Percentiles rank a stretch among this genome's conserved stretches.
phyloP scores from a whole-genome alignment of 2,329 filamentous ascomycete species.

The Sordariomycetes sp. region DNA sequence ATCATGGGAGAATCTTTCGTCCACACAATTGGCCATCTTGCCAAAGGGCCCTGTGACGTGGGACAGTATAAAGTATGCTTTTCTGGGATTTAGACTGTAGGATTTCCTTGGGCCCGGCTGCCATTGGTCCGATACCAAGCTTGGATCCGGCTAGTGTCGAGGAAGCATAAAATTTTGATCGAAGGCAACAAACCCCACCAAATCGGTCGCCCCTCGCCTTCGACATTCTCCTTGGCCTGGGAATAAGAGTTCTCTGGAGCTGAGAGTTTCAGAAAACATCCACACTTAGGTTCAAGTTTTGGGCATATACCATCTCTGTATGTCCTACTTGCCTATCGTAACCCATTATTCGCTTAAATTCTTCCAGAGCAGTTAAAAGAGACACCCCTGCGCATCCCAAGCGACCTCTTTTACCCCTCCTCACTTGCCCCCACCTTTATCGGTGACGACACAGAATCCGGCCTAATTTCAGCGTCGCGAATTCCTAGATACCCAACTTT shows the following conservation, averaged over 20 bases:
- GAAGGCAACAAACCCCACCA: not conserved
- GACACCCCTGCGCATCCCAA: not conserved
- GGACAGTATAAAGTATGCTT: not conserved
- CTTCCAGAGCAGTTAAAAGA: not conserved
- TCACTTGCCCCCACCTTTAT: constrained; percentile 2
- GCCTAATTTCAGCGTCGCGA: not conserved
- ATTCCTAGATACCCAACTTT: constrained; percentile 1
- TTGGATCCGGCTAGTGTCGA: not conserved
- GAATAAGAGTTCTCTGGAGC: constrained; percentile 1
- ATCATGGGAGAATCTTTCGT: not conserved
- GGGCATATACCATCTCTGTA: not conserved
- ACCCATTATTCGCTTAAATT: not conserved
- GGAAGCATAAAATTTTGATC: constrained; percentile 3
- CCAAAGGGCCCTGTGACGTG: not conserved
- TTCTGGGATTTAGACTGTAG: not conserved
- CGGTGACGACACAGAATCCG: constrained; percentile 2
- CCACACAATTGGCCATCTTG: not conserved
- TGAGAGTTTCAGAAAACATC: not conserved
- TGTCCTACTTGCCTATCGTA: not conserved
- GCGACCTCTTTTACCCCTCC: not conserved
- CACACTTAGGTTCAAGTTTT: not conserved
- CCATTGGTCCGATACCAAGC: not conserved
- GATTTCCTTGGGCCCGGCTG: not conserved
- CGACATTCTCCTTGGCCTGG: not conserved
- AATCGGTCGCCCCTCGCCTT: not conserved